These are phyloP conservation scores for Basipetospora chlamydospora DNA, from an alignment of 2,329 filamentous ascomycete genomes.

Conservation along the genomic window DNA sequence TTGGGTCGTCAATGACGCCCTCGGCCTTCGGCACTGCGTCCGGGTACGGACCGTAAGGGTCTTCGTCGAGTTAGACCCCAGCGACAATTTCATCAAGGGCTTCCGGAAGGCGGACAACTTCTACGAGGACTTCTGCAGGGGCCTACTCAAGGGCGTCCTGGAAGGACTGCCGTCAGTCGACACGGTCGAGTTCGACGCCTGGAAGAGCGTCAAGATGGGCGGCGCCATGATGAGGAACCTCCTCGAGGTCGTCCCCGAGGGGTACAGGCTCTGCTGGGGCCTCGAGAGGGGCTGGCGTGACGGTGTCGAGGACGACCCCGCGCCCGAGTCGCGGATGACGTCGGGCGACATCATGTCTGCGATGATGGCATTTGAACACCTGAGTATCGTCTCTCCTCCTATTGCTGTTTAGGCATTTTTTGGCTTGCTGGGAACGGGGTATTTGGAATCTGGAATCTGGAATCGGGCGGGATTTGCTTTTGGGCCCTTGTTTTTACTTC, in stretches of 20 bases:
- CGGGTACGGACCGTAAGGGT: constrained; percentile 46
- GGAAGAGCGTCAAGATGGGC: constrained; percentile 46
- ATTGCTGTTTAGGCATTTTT: too few relatives aligned
- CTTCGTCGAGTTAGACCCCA: constrained; percentile 61
- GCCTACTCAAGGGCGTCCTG: constrained; percentile 42
- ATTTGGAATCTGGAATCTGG: too few relatives aligned
- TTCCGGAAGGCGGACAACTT: constrained; percentile 53
- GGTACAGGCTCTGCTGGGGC: constrained; percentile 50
- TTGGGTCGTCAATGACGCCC: constrained; percentile 51
- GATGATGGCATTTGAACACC: too few relatives aligned
- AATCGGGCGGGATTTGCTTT: too few relatives aligned
- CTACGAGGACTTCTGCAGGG: constrained; percentile 52
- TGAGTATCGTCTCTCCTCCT: too few relatives aligned
- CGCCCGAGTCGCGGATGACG: too few relatives aligned
- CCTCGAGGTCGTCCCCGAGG: constrained; percentile 33
- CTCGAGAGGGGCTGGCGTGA: constrained; percentile 52
- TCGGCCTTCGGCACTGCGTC: constrained; percentile 49
- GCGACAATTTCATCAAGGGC: constrained; percentile 49
- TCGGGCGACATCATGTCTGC: too few relatives aligned
- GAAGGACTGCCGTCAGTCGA: constrained; percentile 39
- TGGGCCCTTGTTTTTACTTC: too few relatives aligned
- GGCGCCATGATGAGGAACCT: constrained; percentile 51
- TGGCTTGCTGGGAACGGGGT: too few relatives aligned
- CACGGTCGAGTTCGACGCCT: constrained; percentile 56
- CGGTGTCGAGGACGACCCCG: too few relatives aligned